Base-by-base conservation (phyloP, 345 rosid species). In the Atalantia buxifolia region DNA sequence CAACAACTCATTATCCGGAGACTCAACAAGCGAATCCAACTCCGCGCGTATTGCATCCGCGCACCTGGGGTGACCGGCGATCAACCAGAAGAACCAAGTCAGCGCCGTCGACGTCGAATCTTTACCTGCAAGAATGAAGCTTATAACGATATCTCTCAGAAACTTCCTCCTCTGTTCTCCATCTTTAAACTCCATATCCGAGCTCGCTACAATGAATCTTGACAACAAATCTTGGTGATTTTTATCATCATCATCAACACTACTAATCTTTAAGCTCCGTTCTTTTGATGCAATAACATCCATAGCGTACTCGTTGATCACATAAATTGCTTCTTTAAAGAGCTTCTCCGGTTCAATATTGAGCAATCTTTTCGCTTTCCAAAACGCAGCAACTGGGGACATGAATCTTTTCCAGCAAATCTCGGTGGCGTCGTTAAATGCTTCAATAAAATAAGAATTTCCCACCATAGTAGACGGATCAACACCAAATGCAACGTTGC, bases 21-120 rank as follows among this genome's bases (percentile, higher is more conserved):
- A 16, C 64, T 59, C 35, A n/a, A 28, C 28, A 28, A 71, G 1
- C 1, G 78, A 50, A 28, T 79, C 33, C n/a, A 90, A 38, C 68
- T 90, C 94, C 1, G 31, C 48, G 45, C 72, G 75, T 24, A 90
- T 83, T 77, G 61, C 42, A 3, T n/a, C 30, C 48, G 38, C 76
- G 61, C 80, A 77, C 18, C 72, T 81, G 12, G 85, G 87, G 61
- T 90, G 78, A 19, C 85, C 85, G 45, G 81, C 80, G 53, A 87
- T 30, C 68, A 90, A 71, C 94, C 94, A 90, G 84, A 90, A 90
- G 76, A 90, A 90, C 89, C 89, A 87, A 18, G 89, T 87, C 69
- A 88, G 77, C 12, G 86, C 89, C 6, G 89, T 81, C 9, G 94
- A 86, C 5, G 87, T 84, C 48, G 87, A 66, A 76, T 90, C 92